Evolutionary conservation across 371 early-diverging fungal genomes (phyloP).

Genomic region (Quaeritorhiza haematococci): DNA sequence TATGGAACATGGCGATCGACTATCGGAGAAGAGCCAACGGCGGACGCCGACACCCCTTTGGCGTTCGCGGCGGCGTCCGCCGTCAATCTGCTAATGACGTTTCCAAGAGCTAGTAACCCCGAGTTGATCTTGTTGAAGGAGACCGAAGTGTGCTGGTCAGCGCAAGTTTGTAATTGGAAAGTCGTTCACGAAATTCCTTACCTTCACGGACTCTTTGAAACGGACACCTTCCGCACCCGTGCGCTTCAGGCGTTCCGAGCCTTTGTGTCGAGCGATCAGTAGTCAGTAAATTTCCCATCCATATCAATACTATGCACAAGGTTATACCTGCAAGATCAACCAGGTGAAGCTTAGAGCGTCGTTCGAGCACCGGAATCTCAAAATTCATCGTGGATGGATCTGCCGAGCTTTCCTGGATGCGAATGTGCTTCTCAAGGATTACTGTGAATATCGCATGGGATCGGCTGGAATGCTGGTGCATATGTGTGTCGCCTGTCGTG

Average conservation of each 20-base stretch:
- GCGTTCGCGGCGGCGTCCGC: neutral
- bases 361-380: too few relatives aligned
- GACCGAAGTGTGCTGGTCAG: neutral
- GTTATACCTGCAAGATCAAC: neutral
- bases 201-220: slow-evolving; percentile 9
- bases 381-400: too few relatives aligned
- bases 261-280: neutral
- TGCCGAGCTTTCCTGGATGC: too few relatives aligned
- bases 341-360: neutral
- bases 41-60: too few relatives aligned
- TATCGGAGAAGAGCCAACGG: too few relatives aligned
- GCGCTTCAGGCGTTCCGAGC: slow-evolving; percentile 8
- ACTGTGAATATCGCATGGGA: slow-evolving; percentile 35
- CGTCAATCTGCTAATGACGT: slow-evolving; percentile 38
- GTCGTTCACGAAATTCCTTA: too few relatives aligned
- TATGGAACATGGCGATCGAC: slow-evolving; percentile 33
- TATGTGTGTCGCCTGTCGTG: slow-evolving; percentile 40
- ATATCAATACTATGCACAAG: neutral
- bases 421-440: neutral
- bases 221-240: slow-evolving; percentile 14
- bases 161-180: too few relatives aligned
- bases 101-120: slow-evolving; percentile 40
- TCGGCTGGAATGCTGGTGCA: slow-evolving; percentile 34
- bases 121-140: slow-evolving; percentile 23
- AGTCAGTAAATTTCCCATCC: neutral